phyloP scores from a whole-genome alignment of 2,329 filamentous ascomycete genomes.

The Penicillium corylophilum region DNA sequence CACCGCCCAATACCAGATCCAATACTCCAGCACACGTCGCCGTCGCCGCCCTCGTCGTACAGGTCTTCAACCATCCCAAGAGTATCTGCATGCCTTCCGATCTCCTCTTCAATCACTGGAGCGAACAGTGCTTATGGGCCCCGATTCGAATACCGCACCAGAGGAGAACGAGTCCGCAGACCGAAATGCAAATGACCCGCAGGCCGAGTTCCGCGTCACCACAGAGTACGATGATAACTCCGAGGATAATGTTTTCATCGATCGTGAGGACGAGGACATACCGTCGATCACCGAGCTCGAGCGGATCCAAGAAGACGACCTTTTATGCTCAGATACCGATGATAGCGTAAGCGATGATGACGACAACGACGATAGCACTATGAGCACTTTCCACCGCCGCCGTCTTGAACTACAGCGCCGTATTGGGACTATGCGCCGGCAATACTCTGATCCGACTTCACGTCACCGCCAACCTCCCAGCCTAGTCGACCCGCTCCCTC shows the following conservation, averaged over 20 bases:
- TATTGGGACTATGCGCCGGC: conserved; percentile 20
- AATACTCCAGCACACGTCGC: conserved; percentile 51
- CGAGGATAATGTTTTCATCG: conserved; percentile 37
- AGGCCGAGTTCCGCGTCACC: conserved; percentile 36
- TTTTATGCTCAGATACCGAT: conserved; percentile 33
- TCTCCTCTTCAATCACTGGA: conserved; percentile 37
- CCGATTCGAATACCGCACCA: conserved; percentile 25
- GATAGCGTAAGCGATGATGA: conserved; percentile 33
- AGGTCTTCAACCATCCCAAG: conserved; percentile 38
- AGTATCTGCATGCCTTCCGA: conserved; percentile 40
- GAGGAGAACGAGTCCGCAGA: conserved; percentile 23
- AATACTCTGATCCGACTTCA: conserved; percentile 17
- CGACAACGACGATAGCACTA: conserved; percentile 18
- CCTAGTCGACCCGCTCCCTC: conserved; percentile 28
- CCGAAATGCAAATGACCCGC: conserved; percentile 17
- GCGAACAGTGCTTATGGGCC: conserved; percentile 24
- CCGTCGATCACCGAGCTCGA: conserved; percentile 27
- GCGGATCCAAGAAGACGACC: conserved; percentile 30
- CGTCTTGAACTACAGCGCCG: conserved; percentile 29
- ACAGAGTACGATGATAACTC: conserved; percentile 40
- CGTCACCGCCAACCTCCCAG: conserved; percentile 27
- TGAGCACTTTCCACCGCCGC: conserved; percentile 25
- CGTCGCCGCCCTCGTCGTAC: conserved; percentile 30
- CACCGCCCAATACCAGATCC: conserved; percentile 73
- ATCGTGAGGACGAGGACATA: conserved; percentile 28